phyloP scores from a whole-genome alignment of 169 alveolate species.

The Plasmodium knowlesi region DNA sequence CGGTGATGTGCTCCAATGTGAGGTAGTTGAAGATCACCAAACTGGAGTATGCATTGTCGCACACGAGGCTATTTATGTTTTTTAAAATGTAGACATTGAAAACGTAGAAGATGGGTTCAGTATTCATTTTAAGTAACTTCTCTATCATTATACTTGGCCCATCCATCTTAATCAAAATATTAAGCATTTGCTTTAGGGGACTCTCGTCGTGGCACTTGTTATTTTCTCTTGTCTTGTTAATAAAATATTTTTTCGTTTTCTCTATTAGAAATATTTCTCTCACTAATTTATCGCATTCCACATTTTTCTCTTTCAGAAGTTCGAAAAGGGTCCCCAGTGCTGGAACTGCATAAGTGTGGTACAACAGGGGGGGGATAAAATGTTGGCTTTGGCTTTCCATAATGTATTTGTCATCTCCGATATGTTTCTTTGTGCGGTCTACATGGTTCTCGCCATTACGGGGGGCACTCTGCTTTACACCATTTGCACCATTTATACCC shows the following conservation, averaged over 20 bases:
- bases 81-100: slow-evolving; percentile 37
- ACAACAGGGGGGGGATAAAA: slow-evolving; percentile 48
- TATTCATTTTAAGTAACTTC: slow-evolving; percentile 39
- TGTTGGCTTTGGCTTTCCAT: slow-evolving; percentile 54
- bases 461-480: not conserved
- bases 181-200: slow-evolving; percentile 71
- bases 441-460: not conserved
- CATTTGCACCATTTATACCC: not conserved
- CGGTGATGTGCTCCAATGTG: slow-evolving; percentile 33
- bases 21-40: slow-evolving; percentile 56
- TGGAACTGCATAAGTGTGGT: slow-evolving; percentile 57
- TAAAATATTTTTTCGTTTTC: slow-evolving; percentile 47
- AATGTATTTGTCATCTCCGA: not conserved
- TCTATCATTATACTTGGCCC: slow-evolving; percentile 59
- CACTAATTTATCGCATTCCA: slow-evolving; percentile 26
- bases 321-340: slow-evolving; percentile 40
- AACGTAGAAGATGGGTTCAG: slow-evolving; percentile 58
- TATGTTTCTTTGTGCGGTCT: not conserved
- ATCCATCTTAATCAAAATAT: slow-evolving; percentile 23
- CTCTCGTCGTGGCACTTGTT: not conserved
- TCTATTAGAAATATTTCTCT: slow-evolving; percentile 57
- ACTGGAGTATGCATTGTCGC: slow-evolving; percentile 46
- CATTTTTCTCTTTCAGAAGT: slow-evolving; percentile 36
- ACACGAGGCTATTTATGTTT: slow-evolving; percentile 45
- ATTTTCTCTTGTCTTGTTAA: slow-evolving; percentile 4